These are phyloP conservation scores for Phytophthora agathidicida DNA, from an alignment of 352 stramenopile species.

Conservation along the genomic window DNA sequence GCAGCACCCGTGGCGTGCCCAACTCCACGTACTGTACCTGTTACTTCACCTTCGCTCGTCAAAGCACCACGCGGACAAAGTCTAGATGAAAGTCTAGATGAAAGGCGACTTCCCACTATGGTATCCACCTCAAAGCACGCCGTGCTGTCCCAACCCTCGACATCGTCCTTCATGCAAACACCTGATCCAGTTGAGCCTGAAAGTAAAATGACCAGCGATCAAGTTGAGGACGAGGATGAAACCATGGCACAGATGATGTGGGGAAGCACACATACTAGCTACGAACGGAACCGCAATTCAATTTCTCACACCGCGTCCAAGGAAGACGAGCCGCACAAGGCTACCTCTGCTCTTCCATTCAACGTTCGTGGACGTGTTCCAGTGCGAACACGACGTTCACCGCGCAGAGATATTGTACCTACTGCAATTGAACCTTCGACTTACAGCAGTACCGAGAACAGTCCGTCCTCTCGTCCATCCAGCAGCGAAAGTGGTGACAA, in stretches of 20 bases:
- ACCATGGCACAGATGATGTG: constrained; percentile 9
- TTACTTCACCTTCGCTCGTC: background rate
- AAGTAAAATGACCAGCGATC: background rate
- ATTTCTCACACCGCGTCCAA: background rate
- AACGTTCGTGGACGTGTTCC: constrained; percentile 42
- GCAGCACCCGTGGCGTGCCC: background rate
- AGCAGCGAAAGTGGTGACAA: background rate
- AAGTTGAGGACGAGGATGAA: constrained; percentile 18
- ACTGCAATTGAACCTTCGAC: constrained; percentile 3
- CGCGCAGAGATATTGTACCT: background rate
- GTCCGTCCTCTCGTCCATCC: background rate
- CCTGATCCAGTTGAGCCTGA: background rate
- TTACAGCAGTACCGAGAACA: background rate
- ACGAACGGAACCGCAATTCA: constrained; percentile 4
- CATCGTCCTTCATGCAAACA: background rate
- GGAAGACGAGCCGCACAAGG: background rate
- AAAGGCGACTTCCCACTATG: background rate
- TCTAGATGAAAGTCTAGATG: background rate
- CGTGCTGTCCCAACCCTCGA: background rate
- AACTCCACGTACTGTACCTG: background rate
- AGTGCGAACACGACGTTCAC: constrained; percentile 28
- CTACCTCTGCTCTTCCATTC: constrained; percentile 10
- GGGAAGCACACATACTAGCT: constrained; percentile 17
- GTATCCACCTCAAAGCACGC: background rate
- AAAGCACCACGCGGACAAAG: background rate